These are phyloP conservation scores for Graphium sp. DNA, from an alignment of 2,329 filamentous ascomycete species.

Conservation along the genomic window DNA sequence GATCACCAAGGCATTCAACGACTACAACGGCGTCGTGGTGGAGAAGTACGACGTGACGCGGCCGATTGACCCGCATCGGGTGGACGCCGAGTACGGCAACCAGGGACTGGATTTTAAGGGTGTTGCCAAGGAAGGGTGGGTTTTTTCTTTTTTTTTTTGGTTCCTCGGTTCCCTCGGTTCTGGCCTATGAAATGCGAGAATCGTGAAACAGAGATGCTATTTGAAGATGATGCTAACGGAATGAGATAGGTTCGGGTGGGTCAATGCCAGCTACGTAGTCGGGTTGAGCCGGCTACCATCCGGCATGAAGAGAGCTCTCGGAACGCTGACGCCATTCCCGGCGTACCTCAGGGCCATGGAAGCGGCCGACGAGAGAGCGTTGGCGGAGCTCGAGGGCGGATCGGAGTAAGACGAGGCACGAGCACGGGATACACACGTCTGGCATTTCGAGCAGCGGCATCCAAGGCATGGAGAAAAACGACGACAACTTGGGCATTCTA, in stretches of 20 bases:
- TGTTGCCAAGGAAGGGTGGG: slow-evolving; percentile 88
- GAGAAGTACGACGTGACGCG: slow-evolving; percentile 98
- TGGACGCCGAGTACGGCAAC: slow-evolving; percentile 95
- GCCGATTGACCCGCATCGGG: slow-evolving; percentile 76
- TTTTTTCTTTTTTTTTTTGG: slow-evolving; percentile 10
- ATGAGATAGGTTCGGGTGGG: slow-evolving; percentile 74
- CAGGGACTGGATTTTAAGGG: slow-evolving; percentile 92
- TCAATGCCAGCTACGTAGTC: slow-evolving; percentile 94
- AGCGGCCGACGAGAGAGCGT: slow-evolving; percentile 32
- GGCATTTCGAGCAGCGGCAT: too few relatives aligned
- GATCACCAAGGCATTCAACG: slow-evolving; percentile 96
- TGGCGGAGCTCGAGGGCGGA: slow-evolving; percentile 30
- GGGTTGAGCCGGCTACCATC: slow-evolving; percentile 77
- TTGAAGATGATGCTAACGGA: slow-evolving; percentile 1
- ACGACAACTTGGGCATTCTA: too few relatives aligned
- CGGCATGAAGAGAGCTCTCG: slow-evolving; percentile 77
- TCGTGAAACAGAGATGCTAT: slow-evolving; percentile 11
- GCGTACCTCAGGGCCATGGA: slow-evolving; percentile 57
- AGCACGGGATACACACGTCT: too few relatives aligned
- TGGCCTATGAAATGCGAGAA: background rate
- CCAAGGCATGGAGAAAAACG: too few relatives aligned
- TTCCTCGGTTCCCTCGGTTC: background rate
- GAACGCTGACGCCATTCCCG: slow-evolving; percentile 74
- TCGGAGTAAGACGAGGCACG: too few relatives aligned
- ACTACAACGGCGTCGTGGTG: slow-evolving; percentile 95